phyloP scores from a whole-genome alignment of 768 basidiomycete species.

The Tulasnella sp. region DNA sequence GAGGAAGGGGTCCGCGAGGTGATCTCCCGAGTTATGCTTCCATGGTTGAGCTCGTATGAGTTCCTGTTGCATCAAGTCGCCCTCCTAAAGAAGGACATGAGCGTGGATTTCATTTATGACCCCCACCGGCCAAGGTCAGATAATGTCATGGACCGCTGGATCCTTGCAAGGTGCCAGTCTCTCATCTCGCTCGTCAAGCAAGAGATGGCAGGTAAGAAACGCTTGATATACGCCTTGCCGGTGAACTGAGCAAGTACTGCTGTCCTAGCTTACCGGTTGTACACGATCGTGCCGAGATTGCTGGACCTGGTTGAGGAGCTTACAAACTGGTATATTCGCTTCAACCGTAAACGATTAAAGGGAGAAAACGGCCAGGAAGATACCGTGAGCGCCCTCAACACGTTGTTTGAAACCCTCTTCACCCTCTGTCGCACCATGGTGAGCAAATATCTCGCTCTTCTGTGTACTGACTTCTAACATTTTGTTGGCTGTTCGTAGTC shows the following conservation, averaged over 20 bases:
- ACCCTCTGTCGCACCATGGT: constrained; percentile 96
- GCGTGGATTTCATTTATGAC: constrained; percentile 78
- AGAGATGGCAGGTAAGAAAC: constrained; percentile 77
- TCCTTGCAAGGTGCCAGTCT: constrained; percentile 96
- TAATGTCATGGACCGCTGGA: constrained; percentile 99
- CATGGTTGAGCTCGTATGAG: constrained; percentile 98
- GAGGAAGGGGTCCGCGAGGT: constrained; percentile 98
- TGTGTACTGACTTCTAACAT: not conserved
- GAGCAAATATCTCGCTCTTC: constrained; percentile 32
- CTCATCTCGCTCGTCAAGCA: constrained; percentile 84
- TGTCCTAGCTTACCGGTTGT: constrained; percentile 72
- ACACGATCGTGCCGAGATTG: constrained; percentile 94
- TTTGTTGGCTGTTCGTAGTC: constrained; percentile 51
- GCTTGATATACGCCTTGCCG: not conserved
- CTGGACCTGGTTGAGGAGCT: constrained; percentile 91
- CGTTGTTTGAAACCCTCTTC: constrained; percentile 90
- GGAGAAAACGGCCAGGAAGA: constrained; percentile 90
- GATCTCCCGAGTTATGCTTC: constrained; percentile 90
- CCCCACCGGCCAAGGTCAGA: constrained; percentile 74
- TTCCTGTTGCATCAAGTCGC: constrained; percentile 97
- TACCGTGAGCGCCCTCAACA: constrained; percentile 83
- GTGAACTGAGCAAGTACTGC: not conserved
- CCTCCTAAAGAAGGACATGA: constrained; percentile 74
- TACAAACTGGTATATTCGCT: constrained; percentile 99
- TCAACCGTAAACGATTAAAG: constrained; percentile 93